A percentile compares a stretch with the other conserved stretches of the same genome.
phyloP scores from a whole-genome alignment of 371 early-diverging fungal species.

The Mucor ambiguus region DNA sequence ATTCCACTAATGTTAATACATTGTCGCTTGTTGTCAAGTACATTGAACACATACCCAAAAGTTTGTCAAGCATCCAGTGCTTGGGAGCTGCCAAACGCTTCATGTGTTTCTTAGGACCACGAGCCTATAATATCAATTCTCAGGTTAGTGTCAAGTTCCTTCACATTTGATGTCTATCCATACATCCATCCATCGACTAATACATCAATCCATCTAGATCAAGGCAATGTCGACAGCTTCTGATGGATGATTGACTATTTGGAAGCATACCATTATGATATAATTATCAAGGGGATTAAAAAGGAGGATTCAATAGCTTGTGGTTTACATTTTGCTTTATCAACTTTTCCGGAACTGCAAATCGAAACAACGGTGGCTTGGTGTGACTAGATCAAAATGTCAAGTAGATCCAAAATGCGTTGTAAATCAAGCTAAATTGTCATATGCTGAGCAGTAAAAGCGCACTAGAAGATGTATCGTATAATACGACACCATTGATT shows the following conservation, averaged over 20 bases:
- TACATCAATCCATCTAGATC: background rate
- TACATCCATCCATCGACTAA: slow-evolving; percentile 27
- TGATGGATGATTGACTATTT: background rate
- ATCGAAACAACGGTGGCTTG: background rate
- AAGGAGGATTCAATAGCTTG: slow-evolving; percentile 21
- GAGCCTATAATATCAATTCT: slow-evolving; percentile 65
- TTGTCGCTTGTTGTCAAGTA: background rate
- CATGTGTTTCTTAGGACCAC: slow-evolving; percentile 99
- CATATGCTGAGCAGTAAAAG: background rate
- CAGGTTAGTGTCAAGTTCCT: background rate
- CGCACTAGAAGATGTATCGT: background rate
- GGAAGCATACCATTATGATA: slow-evolving; percentile 34
- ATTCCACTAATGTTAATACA: background rate
- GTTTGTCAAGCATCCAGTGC: slow-evolving; percentile 99
- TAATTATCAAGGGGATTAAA: slow-evolving; percentile 35
- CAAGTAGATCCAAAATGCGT: background rate
- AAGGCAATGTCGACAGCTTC: background rate
- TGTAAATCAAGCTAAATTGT: background rate
- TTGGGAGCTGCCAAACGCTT: slow-evolving; percentile 99
- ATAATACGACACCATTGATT: too few species aligned
- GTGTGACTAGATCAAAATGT: background rate
- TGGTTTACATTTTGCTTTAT: background rate
- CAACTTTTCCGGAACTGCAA: background rate
- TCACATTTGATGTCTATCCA: slow-evolving; percentile 9
- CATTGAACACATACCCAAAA: slow-evolving; percentile 50